Evolutionary conservation across 2,329 filamentous ascomycete species (phyloP).

Genomic region (Diaporthe ilicicola): DNA sequence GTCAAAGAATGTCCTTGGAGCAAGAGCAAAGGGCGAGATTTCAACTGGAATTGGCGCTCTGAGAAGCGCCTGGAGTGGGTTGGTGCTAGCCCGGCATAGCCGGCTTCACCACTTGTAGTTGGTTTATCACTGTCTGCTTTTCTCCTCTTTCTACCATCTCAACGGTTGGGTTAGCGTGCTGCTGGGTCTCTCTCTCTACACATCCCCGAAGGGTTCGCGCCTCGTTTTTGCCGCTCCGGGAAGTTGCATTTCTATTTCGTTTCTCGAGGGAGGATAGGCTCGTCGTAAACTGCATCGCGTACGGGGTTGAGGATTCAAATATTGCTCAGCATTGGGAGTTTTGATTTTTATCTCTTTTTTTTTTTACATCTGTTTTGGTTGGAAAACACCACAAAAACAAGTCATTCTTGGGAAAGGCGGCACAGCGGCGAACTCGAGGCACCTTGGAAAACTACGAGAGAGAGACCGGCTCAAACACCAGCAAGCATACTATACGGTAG

Average conservation of each 20-base stretch:
- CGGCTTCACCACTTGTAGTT: slow-evolving; percentile 77
- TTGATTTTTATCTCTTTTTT: slow-evolving; percentile 39
- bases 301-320: slow-evolving; percentile 32
- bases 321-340: slow-evolving; percentile 32
- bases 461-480: slow-evolving; percentile 41
- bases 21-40: slow-evolving; percentile 62
- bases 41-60: slow-evolving; percentile 65
- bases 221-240: slow-evolving; percentile 35
- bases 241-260: slow-evolving; percentile 35
- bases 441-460: slow-evolving; percentile 33
- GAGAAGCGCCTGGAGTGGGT: slow-evolving; percentile 84
- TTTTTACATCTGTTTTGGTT: slow-evolving; percentile 42
- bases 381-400: slow-evolving; percentile 41
- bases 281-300: slow-evolving; percentile 33
- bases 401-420: slow-evolving; percentile 40
- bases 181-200: slow-evolving; percentile 39
- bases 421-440: slow-evolving; percentile 35
- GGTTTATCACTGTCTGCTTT: slow-evolving; percentile 47
- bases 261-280: slow-evolving; percentile 34
- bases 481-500: slow-evolving; percentile 21
- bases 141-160: slow-evolving; percentile 27
- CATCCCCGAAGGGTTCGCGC: slow-evolving; percentile 36
- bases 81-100: slow-evolving; percentile 65
- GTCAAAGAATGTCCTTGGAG: slow-evolving; percentile 64
- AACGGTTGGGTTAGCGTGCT: slow-evolving; percentile 25